Evolutionary conservation across 2,329 filamentous ascomycete genomes (phyloP), one percentile per base, ranked within the genome.

Genomic region (Simplicillium sp.): DNA sequence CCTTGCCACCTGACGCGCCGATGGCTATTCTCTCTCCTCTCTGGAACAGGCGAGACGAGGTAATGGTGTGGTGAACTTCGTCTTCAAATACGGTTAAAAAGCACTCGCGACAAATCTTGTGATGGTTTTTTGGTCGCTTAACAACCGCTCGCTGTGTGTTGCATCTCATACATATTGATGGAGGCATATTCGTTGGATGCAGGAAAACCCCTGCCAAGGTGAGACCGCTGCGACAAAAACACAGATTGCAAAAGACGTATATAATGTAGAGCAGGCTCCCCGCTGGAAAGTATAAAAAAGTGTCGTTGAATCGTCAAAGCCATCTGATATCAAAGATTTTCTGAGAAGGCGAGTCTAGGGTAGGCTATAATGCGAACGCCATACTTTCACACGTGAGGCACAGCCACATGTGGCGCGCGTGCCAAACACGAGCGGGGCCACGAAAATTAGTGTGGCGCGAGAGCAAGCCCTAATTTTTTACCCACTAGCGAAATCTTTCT

Each of bases 1-100:
- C 92, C 65, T 98, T 98, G 52, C 92, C 92, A 41, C 92, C 92
- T 1, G 89, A 96, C 37, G 94, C 92, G 34, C 92, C 94, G 54
- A 98, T 96, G 7, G 92, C 94, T 32, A 98, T 77, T 45, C 76
- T 79, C 59, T 98, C 92, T 44, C 90, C 90, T 2, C 74, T 80
- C 35, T 71, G 69, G 62, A 98, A 98, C 13, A 98, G 75, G n/a
- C 73, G 67, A 14, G 84, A 87, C 2, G 82, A 78, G 18, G 74
- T 80, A 54, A 98, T 94, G 4, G 92, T 97, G 55, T 94, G 84
- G 59, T 97, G 89, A 37, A 95, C 80, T 67, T 98, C 92, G 46
- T 84, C 78, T 61, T 98, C 92, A 56, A 98, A 98, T 36, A 92
- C 74, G 11, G 67, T 54, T 41, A 95, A 77, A 62, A 98, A 98